Conservation (phyloP, 805 yeast genomes). For the Maudiozyma turicensis region DNA sequence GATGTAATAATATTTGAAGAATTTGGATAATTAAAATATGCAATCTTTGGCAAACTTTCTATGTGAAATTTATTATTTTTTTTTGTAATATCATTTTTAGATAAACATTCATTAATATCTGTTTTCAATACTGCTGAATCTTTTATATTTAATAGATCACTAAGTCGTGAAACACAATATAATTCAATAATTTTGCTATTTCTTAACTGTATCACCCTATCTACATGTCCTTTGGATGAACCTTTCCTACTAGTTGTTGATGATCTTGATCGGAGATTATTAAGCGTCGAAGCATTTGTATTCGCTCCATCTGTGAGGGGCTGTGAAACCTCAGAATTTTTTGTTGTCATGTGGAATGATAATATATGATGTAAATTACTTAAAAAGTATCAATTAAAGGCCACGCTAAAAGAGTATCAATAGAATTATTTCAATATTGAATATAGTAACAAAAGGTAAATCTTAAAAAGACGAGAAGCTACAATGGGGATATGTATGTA, state of each 20-base stretch:
- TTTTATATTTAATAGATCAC: slow-evolving; percentile 34
- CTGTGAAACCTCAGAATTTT: too few species aligned
- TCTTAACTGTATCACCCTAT: slow-evolving; percentile 39
- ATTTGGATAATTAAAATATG: slow-evolving; percentile 4
- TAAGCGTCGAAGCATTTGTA: too few species aligned
- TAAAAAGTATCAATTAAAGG: too few species aligned
- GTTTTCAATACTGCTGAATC: slow-evolving; percentile 32
- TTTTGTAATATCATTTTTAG: slow-evolving; percentile 40
- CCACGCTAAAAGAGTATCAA: too few species aligned
- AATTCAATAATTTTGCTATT: slow-evolving; percentile 53
- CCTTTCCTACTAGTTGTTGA: neutral
- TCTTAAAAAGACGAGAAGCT: too few species aligned
- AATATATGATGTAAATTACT: too few species aligned
- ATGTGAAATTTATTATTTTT: slow-evolving; percentile 35
- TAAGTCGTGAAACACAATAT: slow-evolving; percentile 47
- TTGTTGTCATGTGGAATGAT: too few species aligned
- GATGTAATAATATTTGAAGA: neutral
- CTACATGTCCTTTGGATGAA: slow-evolving; percentile 1
- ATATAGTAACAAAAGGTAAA: too few species aligned
- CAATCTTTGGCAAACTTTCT: slow-evolving; percentile 18
- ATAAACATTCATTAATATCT: slow-evolving; percentile 38
- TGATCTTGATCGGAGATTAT: neutral
- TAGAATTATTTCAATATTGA: too few species aligned
- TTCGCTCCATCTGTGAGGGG: too few species aligned
- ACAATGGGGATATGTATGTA: too few species aligned